Evolutionary conservation across 495 filamentous ascomycete genomes (phyloP), one percentile per base, ranked within the genome.

Genomic region (Aspergillus leporis): DNA sequence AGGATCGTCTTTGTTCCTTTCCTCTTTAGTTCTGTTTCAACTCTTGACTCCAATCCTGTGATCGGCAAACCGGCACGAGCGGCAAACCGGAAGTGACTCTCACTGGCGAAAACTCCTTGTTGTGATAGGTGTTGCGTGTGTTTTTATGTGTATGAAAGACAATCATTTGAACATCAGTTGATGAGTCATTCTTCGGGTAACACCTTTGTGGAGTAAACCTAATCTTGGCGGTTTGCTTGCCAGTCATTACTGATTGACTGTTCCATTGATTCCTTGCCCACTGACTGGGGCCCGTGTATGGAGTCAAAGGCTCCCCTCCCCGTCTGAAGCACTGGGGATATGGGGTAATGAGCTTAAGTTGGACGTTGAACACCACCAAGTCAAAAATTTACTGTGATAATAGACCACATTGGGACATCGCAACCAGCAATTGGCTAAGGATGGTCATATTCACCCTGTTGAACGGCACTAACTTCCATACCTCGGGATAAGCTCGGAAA

Each of bases 21-120:
- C 43, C 43, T 3, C 8, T 47, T 23, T 47, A 47, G 25, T 5
- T 21, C 10, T 2, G n/a, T 47, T 46, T 38, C 36, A 40, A 5
- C 40, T 31, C 9, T 3, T 2, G 38, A 18, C 16, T 41, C 16
- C 16, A 14, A 12, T 8, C 34, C 34, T 49, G 51, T 52, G 50
- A 58, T 70, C 70, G 70, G 70, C 67, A 72, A 70, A 70, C 70
- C 70, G 65, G 70, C 70, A 72, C 69, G 25, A 18, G 36, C 58
- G 58, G 62, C 50, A 55, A 57, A 4, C 21, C 61, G 53, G 56
- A 56, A 53, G 45, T 41, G 32, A 38, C 18, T 30, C 25, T 56
- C 34, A 28, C 49, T 67, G 59, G 56, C 23, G 46, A 55, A 21
- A 30, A 60, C 46, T 50, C 61, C 19, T 47, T 19, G 43, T 23